Base-by-base conservation (phyloP, 805 yeast species). In the Komagataella ulmi region DNA sequence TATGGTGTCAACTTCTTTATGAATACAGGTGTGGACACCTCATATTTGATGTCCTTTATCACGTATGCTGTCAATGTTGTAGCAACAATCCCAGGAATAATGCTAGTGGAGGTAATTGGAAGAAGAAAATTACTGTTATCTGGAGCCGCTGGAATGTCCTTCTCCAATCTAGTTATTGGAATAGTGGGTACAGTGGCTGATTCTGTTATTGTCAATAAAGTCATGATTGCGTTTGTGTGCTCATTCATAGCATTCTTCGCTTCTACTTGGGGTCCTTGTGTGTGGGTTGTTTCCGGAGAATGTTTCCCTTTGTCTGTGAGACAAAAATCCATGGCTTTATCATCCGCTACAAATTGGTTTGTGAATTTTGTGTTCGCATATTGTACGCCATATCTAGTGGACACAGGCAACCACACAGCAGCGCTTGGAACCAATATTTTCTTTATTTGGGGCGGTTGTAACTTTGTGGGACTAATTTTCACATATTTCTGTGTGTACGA, bases 31-130 rank as follows among this genome's bases (percentile, higher is more conserved):
- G 64, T 74, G 51, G 59, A 74, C 53, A 68, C 76, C 12, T 83
- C 84, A 50, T 89, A 86, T 65, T 62, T 85, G 50, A 80, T 85
- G 61, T 83, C 91, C 6, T 76, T 88, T 52, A 68, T 85, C 49
- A 86, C 96, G 3, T 87, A 86, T 64, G 81, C 85, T n/a, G 95
- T 87, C 24, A 87, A 89, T 63, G 89, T 85, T 40, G 75, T 75
- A 2, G 81, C 81, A 59, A 88, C 95, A 3, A 71, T 90, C 8
- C 97, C 97, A 0, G 96, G 97, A 1, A 77, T 90, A 24, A 61
- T 84, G 45, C 69, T 85, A 46, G 84, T 89, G 54, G 98, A 90
- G 61, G 72, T 77, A 10, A 74, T 85, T 51, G 97, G 97, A 51
- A 77, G 98, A 59, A 71, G 97, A 51, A 76, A 75, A 55, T 71